phyloP scores from a whole-genome alignment of 345 rosid species.

The Eutrema heterophyllum region DNA sequence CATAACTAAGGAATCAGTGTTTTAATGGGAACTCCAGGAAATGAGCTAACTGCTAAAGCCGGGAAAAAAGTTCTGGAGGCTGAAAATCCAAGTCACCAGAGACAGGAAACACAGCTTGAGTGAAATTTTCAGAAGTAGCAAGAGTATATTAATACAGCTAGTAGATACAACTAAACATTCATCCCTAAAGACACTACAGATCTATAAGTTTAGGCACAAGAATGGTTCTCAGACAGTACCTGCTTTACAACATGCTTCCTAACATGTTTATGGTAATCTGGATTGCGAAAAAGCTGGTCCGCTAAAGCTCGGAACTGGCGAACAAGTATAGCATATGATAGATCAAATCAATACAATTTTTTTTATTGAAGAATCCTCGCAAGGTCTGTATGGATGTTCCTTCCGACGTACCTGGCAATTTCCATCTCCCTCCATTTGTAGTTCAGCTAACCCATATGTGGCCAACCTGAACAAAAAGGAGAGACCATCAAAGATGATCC shows the following conservation, averaged over 20 bases:
- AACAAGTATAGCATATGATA: conserved; percentile 3
- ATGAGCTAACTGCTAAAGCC: neutral
- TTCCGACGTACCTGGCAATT: conserved; percentile 72
- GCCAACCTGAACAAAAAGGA: conserved; percentile 50
- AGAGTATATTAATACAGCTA: neutral
- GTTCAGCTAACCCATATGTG: conserved; percentile 77
- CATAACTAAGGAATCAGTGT: neutral
- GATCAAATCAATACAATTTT: neutral
- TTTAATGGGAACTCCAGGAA: neutral
- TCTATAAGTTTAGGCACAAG: neutral
- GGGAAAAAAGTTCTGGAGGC: neutral
- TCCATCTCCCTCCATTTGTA: conserved; percentile 93
- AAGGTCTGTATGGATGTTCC: neutral
- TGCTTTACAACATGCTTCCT: conserved; percentile 79
- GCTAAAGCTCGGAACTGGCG: conserved; percentile 90
- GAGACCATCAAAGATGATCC: conserved; percentile 4
- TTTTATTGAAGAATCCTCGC: neutral
- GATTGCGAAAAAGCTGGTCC: conserved; percentile 79
- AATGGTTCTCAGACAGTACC: conserved; percentile 42
- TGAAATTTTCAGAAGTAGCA: neutral
- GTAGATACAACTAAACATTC: neutral
- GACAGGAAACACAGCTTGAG: neutral
- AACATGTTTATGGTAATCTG: conserved; percentile 77
- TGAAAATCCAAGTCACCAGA: neutral
- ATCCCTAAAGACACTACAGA: neutral